These are phyloP conservation scores for Didymella segeticola DNA, from an alignment of 2,329 filamentous ascomycete species.

Conservation along the genomic window DNA sequence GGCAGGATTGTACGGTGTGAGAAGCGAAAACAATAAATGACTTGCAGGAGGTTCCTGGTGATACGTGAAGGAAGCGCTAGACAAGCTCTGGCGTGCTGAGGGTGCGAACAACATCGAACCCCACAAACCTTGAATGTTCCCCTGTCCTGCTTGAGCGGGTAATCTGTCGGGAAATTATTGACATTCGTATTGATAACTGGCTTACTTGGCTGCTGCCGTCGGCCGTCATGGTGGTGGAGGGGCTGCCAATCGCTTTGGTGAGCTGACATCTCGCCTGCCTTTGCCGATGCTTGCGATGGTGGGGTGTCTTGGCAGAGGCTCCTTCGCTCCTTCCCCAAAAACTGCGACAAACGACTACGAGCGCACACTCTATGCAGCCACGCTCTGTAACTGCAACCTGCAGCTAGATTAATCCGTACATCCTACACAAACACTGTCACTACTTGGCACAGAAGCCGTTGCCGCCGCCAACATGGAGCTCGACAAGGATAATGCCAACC, in stretches of 20 bases:
- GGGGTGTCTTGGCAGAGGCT: constrained; percentile 19
- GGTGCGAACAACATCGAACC: constrained; percentile 21
- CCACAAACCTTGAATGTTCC: constrained; percentile 26
- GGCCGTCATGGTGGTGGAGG: constrained; percentile 6
- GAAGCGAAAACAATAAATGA: constrained; percentile 19
- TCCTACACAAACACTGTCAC: not conserved
- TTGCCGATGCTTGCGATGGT: constrained; percentile 12
- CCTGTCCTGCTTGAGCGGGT: constrained; percentile 25
- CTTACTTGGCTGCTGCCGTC: constrained; percentile 15
- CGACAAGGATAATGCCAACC: constrained; percentile 79
- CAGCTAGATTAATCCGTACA: constrained; percentile 6
- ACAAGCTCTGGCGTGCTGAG: constrained; percentile 14
- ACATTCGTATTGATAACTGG: constrained; percentile 24
- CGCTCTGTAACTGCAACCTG: constrained; percentile 6
- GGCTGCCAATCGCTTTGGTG: constrained; percentile 18
- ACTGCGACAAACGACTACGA: not conserved
- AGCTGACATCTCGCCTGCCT: constrained; percentile 13
- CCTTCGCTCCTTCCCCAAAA: constrained; percentile 5
- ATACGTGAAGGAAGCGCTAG: constrained; percentile 20
- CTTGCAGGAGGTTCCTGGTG: constrained; percentile 18
- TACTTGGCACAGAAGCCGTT: constrained; percentile 12
- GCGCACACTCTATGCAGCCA: constrained; percentile 15
- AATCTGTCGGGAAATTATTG: constrained; percentile 33
- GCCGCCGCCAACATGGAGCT: constrained; percentile 49
- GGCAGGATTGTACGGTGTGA: constrained; percentile 7